Evolutionary conservation across 768 basidiomycete species (phyloP).

Genomic region (Mycena latifolia): DNA sequence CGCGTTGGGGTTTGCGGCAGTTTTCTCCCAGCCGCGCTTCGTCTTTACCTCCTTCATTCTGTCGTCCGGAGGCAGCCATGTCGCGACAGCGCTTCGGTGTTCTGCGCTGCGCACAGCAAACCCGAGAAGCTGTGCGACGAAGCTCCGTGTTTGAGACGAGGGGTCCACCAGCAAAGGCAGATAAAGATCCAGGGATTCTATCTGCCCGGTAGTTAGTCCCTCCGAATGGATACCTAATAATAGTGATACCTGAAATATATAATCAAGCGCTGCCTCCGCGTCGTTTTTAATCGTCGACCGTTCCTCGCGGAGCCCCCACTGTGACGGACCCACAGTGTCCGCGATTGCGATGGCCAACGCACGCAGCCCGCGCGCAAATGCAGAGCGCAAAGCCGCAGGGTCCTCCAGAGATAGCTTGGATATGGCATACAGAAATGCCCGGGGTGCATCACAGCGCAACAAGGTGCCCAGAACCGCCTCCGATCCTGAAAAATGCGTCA

Average conservation of each 20-base stretch:
- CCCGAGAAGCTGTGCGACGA: slow-evolving; percentile 71
- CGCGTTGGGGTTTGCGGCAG: slow-evolving; percentile 53
- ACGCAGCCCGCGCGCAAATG: slow-evolving; percentile 74
- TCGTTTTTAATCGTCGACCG: slow-evolving; percentile 57
- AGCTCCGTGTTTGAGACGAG: slow-evolving; percentile 55
- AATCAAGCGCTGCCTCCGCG: slow-evolving; percentile 68
- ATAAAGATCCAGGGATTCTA: slow-evolving; percentile 73
- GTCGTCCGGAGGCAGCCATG: slow-evolving; percentile 74
- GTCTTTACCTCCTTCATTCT: slow-evolving; percentile 66
- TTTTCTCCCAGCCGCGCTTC: slow-evolving; percentile 83
- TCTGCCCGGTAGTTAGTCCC: slow-evolving; percentile 45
- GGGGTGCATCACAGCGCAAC: slow-evolving; percentile 67
- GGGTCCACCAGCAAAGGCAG: slow-evolving; percentile 70
- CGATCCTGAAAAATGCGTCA: slow-evolving; percentile 59
- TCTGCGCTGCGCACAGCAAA: slow-evolving; percentile 60
- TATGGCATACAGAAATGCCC: slow-evolving; percentile 73
- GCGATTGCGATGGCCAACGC: slow-evolving; percentile 70
- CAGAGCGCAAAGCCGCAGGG: slow-evolving; percentile 58
- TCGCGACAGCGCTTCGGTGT: slow-evolving; percentile 64
- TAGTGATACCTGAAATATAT: slow-evolving; percentile 66
- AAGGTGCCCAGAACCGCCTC: slow-evolving; percentile 70
- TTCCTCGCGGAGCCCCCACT: slow-evolving; percentile 70
- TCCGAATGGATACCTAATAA: background rate
- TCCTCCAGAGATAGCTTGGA: slow-evolving; percentile 58
- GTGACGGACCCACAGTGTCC: slow-evolving; percentile 77